phyloP scores from a whole-genome alignment of 352 stramenopile genomes.

The Stephanocyclus meneghinianus region DNA sequence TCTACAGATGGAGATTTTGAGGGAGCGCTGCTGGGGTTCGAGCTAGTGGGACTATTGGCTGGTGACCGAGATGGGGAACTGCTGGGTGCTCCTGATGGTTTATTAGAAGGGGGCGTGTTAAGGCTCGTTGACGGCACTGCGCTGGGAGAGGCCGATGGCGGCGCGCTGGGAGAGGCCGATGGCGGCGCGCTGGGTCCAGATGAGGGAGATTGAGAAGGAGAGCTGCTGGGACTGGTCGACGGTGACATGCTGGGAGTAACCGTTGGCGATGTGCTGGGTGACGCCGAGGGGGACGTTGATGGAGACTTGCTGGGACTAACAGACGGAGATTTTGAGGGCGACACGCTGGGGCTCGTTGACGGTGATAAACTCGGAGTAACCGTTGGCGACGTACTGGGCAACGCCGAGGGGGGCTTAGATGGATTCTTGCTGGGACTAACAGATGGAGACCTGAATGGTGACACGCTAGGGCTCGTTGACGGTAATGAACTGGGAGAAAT shows the following conservation, averaged over 20 bases:
- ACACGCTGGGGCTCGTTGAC: background rate
- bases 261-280: conserved; percentile 5
- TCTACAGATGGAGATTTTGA: background rate
- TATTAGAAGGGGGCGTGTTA: no score
- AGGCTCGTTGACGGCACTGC: no score
- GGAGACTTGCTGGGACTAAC: background rate
- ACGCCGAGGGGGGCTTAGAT: background rate
- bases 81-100: background rate
- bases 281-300: background rate
- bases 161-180: background rate
- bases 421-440: background rate
- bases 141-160: background rate
- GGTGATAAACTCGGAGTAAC: background rate
- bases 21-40: background rate
- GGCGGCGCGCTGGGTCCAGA: background rate
- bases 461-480: background rate
- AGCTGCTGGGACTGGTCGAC: background rate
- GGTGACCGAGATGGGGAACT: background rate
- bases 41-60: background rate
- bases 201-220: background rate
- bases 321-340: background rate
- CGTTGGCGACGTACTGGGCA: no score
- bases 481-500: no score
- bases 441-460: background rate
- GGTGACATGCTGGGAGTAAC: background rate